A percentile compares a stretch with the other conserved stretches of the same genome.
These are phyloP conservation scores for Westerdykella aurantiaca DNA, from an alignment of 2,329 filamentous ascomycete species.

Conservation along the genomic window DNA sequence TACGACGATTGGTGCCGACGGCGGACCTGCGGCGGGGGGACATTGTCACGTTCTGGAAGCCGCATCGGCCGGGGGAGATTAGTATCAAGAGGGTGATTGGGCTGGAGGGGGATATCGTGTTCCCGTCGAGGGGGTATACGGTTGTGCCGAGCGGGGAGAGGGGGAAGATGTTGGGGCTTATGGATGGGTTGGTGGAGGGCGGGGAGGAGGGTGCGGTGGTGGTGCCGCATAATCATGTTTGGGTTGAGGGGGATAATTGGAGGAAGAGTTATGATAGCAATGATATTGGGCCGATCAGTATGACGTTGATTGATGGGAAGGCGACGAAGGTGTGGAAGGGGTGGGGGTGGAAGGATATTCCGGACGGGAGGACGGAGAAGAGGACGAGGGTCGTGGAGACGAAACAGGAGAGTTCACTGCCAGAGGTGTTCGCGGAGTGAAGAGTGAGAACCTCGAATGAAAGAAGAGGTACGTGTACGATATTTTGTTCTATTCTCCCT, in stretches of 20 bases:
- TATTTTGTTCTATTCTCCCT: constrained; percentile 7
- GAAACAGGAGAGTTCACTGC: constrained; percentile 10
- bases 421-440: constrained; percentile 21
- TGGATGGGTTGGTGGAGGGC: constrained; percentile 24
- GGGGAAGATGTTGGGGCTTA: constrained; percentile 15
- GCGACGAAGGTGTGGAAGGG: constrained; percentile 64
- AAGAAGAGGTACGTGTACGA: not conserved
- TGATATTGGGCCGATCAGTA: constrained; percentile 77
- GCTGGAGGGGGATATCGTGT: constrained; percentile 71
- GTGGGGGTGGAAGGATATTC: constrained; percentile 46
- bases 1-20: constrained; percentile 25
- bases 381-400: constrained; percentile 39
- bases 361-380: constrained; percentile 53
- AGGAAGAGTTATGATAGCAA: constrained; percentile 76
- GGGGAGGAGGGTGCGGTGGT: constrained; percentile 39
- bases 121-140: constrained; percentile 41
- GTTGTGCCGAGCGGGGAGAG: constrained; percentile 26
- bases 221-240: constrained; percentile 80
- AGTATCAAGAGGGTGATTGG: constrained; percentile 80
- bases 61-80: constrained; percentile 61
- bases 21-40: constrained; percentile 38
- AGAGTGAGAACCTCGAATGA: not conserved
- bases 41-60: constrained; percentile 46
- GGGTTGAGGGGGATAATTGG: constrained; percentile 88
- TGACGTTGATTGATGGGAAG: constrained; percentile 66